Conservation (phyloP, 768 basidiomycete species). For the Lenzites betulinus region DNA sequence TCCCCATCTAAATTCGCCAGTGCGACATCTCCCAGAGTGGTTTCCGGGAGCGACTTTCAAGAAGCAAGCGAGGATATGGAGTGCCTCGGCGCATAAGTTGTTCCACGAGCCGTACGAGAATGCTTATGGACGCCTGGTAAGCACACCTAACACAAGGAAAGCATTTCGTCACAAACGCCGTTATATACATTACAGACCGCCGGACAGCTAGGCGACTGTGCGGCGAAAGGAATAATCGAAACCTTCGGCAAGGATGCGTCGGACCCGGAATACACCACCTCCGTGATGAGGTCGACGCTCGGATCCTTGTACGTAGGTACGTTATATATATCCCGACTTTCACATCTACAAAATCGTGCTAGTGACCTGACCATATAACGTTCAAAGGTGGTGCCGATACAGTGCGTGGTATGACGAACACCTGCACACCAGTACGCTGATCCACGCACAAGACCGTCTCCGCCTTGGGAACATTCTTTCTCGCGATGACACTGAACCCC, state of each 20-base stretch:
- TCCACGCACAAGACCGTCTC: slow-evolving; percentile 28
- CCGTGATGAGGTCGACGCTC: slow-evolving; percentile 8
- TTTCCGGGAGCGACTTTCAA: slow-evolving; percentile 31
- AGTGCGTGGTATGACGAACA: not conserved
- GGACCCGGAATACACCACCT: not conserved
- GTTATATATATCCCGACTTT: not conserved
- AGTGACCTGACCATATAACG: not conserved
- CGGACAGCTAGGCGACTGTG: slow-evolving; percentile 6
- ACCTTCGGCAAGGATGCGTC: not conserved
- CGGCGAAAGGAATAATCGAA: slow-evolving; percentile 14
- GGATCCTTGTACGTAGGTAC: slow-evolving; percentile 10
- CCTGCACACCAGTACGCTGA: not conserved
- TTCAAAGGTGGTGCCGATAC: slow-evolving; percentile 13
- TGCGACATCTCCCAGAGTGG: slow-evolving; percentile 25
- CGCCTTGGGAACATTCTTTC: slow-evolving; percentile 35
- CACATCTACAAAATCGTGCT: not conserved
- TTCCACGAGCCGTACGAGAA: slow-evolving; percentile 4
- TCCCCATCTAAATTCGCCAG: slow-evolving; percentile 1
- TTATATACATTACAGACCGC: not conserved
- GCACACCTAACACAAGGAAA: too few relatives aligned
- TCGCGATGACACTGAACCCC: slow-evolving; percentile 42
- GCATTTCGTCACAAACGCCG: too few relatives aligned
- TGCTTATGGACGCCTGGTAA: not conserved
- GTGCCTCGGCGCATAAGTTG: not conserved
- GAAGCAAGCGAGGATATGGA: slow-evolving; percentile 6